phyloP scores from a whole-genome alignment of 805 yeast species.

The Candida silvicultrix region DNA sequence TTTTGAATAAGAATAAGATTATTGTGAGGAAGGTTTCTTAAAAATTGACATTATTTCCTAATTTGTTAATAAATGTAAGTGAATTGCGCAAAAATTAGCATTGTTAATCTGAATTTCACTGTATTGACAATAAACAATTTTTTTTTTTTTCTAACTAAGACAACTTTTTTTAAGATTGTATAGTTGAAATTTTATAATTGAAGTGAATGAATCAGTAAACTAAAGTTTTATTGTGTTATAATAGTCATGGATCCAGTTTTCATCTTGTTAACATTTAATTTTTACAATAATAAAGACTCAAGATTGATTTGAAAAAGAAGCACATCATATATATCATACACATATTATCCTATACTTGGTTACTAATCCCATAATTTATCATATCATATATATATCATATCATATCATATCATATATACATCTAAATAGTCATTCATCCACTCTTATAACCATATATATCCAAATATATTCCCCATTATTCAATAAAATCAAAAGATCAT shows the following conservation, averaged over 20 bases:
- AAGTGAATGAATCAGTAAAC: no score
- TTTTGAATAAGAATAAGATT: not conserved
- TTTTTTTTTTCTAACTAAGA: no score
- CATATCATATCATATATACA: not conserved
- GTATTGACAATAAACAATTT: not conserved
- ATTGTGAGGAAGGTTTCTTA: not conserved
- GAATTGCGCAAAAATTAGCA: not conserved
- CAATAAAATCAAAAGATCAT: no score
- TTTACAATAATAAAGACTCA: not conserved
- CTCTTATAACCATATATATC: no score
- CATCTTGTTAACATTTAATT: not conserved
- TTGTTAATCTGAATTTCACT: not conserved
- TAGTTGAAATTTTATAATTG: no score
- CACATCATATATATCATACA: no score
- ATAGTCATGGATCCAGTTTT: not conserved
- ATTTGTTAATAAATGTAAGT: not conserved
- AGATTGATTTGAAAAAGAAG: no score
- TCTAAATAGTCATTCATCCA: not conserved
- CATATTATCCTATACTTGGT: no score
- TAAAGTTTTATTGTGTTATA: not conserved
- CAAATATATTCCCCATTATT: no score
- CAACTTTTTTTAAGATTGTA: no score
- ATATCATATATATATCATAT: no score
- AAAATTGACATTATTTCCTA: not conserved
- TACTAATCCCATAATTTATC: no score